These are phyloP conservation scores for Acacia acuminata DNA, from an alignment of 306 rosid genomes.

Conservation along the genomic window DNA sequence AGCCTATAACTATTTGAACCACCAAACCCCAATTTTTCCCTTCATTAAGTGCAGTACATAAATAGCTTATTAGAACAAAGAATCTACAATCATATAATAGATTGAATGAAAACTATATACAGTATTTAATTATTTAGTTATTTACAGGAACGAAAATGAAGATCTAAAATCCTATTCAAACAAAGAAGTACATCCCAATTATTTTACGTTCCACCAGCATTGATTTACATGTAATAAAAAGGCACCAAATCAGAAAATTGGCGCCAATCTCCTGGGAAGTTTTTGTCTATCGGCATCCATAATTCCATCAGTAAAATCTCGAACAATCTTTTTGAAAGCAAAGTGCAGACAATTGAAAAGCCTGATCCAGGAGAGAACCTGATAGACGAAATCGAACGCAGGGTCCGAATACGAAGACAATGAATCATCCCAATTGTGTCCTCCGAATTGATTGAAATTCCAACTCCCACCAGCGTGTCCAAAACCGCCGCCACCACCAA, in stretches of 20 bases:
- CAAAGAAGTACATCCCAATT: background rate
- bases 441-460: constrained; percentile 76
- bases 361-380: constrained; percentile 82
- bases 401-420: constrained; percentile 69
- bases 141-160: no score
- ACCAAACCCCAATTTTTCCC: constrained; percentile 57
- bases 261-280: constrained; percentile 58
- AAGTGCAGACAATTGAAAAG: constrained; percentile 85
- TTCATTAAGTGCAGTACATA: constrained; percentile 7
- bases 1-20: constrained; percentile 46
- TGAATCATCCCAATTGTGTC: constrained; percentile 62
- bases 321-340: constrained; percentile 73
- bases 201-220: background rate
- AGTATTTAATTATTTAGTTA: no score
- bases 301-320: constrained; percentile 56
- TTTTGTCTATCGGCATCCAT: constrained; percentile 67
- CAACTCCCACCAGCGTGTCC: constrained; percentile 64
- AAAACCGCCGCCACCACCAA: constrained; percentile 37
- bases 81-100: no score
- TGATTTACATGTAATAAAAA: background rate
- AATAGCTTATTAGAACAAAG: no score
- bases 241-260: constrained; percentile 57
- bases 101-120: no score
- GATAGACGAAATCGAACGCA: constrained; percentile 80
- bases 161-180: background rate